These are phyloP conservation scores for Daldinia bambusicola DNA, from an alignment of 495 filamentous ascomycete genomes.

Conservation along the genomic window DNA sequence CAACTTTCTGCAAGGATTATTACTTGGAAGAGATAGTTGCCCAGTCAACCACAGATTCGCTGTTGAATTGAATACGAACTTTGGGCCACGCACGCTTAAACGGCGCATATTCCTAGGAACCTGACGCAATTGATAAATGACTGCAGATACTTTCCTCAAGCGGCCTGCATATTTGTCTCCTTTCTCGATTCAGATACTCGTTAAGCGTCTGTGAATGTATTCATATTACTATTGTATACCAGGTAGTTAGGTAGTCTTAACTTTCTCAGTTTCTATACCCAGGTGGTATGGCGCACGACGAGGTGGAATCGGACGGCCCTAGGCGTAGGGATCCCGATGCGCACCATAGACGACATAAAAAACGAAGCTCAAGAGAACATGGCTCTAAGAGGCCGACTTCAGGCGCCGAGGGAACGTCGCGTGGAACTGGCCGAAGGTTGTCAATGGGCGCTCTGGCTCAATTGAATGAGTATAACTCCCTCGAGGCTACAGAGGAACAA, in stretches of 20 bases:
- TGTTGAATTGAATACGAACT: slow-evolving; percentile 42
- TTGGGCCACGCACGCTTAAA: slow-evolving; percentile 23
- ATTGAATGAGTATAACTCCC: slow-evolving; percentile 67
- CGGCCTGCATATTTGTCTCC: slow-evolving; percentile 25
- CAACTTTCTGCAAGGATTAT: slow-evolving; percentile 23
- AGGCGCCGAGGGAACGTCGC: slow-evolving; percentile 29
- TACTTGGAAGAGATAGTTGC: slow-evolving; percentile 50
- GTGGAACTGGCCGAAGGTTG: slow-evolving; percentile 46
- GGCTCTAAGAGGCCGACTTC: slow-evolving; percentile 32
- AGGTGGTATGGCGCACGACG: slow-evolving; percentile 44
- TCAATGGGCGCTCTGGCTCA: slow-evolving; percentile 70
- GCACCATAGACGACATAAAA: slow-evolving; percentile 44
- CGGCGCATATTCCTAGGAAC: slow-evolving; percentile 17
- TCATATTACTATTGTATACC: not conserved
- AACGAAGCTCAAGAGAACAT: slow-evolving; percentile 44
- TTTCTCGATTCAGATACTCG: not conserved
- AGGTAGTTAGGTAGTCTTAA: not conserved
- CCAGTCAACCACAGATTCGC: slow-evolving; percentile 49
- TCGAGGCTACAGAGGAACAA: slow-evolving; percentile 37
- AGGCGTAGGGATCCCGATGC: slow-evolving; percentile 46
- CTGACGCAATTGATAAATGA: slow-evolving; percentile 34
- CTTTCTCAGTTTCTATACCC: slow-evolving; percentile 10
- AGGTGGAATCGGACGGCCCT: slow-evolving; percentile 41
- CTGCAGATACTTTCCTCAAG: slow-evolving; percentile 43
- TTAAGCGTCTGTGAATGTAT: slow-evolving; percentile 16